These are phyloP conservation scores for Microcyclosporella mali DNA, from an alignment of 2,329 filamentous ascomycete genomes.

Conservation along the genomic window DNA sequence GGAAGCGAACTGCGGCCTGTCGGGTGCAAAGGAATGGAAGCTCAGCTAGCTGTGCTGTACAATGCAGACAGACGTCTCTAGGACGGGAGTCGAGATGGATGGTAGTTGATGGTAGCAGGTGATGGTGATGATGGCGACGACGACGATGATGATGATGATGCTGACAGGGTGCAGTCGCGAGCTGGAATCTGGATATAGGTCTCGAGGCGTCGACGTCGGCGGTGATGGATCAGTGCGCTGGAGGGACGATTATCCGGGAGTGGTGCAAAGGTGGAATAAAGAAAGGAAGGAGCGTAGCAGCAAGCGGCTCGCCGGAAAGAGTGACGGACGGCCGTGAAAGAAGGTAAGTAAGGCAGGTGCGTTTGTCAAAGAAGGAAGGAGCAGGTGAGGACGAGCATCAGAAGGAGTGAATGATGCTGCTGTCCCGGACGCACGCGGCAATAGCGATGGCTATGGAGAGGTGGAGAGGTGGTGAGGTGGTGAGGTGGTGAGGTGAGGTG, in stretches of 20 bases:
- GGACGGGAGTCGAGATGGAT: too few species aligned
- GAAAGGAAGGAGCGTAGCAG: slow-evolving; percentile 21
- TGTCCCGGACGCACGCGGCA: slow-evolving; percentile 7
- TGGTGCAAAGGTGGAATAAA: slow-evolving; percentile 12
- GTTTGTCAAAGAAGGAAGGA: slow-evolving; percentile 4
- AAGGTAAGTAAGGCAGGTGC: slow-evolving; percentile 1
- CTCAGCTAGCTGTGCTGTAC: slow-evolving; percentile 4
- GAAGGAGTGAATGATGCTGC: slow-evolving; percentile 29
- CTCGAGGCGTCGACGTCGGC: neutral
- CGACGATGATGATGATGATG: too few species aligned
- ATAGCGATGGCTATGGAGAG: slow-evolving; percentile 9
- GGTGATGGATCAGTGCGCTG: too few species aligned
- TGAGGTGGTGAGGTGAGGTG: neutral
- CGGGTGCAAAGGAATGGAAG: slow-evolving; percentile 17
- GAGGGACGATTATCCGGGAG: slow-evolving; percentile 5
- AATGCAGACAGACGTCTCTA: neutral
- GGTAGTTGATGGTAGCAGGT: too few species aligned
- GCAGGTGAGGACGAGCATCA: slow-evolving; percentile 28
- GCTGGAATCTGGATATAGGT: too few species aligned
- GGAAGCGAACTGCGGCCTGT: slow-evolving; percentile 14
- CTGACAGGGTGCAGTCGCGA: too few species aligned
- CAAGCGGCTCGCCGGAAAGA: slow-evolving; percentile 26
- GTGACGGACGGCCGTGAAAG: slow-evolving; percentile 16
- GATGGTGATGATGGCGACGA: too few species aligned
- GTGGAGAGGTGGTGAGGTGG: slow-evolving; percentile 9